These are phyloP conservation scores for Suillus brevipes DNA, from an alignment of 768 basidiomycete species.

Conservation along the genomic window DNA sequence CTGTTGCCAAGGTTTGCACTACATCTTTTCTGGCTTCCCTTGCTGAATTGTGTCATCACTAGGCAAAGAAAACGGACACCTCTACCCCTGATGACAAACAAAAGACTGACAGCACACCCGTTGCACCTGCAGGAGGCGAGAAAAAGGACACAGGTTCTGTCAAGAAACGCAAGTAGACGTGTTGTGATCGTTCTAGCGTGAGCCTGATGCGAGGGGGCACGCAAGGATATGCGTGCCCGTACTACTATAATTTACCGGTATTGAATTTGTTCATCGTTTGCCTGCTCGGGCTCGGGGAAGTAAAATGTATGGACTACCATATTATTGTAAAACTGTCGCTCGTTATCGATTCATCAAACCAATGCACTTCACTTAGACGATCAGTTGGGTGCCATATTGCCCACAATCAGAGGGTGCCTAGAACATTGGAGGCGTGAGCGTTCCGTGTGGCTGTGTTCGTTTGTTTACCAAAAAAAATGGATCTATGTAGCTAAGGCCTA, in stretches of 20 bases:
- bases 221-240: not conserved
- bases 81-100: slow-evolving; percentile 64
- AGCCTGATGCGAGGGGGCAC: not conserved
- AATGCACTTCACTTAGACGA: not conserved
- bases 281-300: slow-evolving; percentile 11
- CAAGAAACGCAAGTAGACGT: slow-evolving; percentile 73
- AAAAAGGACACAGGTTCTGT: slow-evolving; percentile 67
- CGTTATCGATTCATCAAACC: not conserved
- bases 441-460: not conserved
- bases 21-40: not conserved
- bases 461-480: slow-evolving; percentile 2
- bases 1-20: slow-evolving; percentile 60
- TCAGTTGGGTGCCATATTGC: not conserved
- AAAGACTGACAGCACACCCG: slow-evolving; percentile 62
- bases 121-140: slow-evolving; percentile 70
- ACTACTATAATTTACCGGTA: not conserved
- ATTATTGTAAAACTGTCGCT: slow-evolving; percentile 1
- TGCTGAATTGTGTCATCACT: not conserved
- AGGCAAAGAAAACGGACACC: slow-evolving; percentile 81
- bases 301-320: slow-evolving; percentile 27
- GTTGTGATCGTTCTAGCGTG: not conserved
- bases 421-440: too few species aligned
- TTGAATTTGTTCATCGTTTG: slow-evolving; percentile 7
- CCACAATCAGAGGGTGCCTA: not conserved
- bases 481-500: too few species aligned